phyloP scores from a whole-genome alignment of 352 stramenopile species.

The Phytophthora boehmeriae region DNA sequence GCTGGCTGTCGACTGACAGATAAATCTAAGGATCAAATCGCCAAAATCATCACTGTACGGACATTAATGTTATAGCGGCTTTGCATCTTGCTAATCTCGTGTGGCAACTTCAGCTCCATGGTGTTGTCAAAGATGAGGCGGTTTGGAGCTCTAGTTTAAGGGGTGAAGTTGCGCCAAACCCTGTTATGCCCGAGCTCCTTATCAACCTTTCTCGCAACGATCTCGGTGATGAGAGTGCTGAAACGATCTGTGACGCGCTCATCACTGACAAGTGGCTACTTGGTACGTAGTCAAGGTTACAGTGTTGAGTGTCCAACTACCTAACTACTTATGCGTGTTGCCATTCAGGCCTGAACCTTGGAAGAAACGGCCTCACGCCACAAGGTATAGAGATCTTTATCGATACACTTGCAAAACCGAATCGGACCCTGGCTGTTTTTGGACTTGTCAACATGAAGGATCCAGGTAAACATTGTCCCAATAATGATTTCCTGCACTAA shows the following conservation, averaged over 20 bases:
- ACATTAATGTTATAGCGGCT: not conserved
- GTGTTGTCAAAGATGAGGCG: constrained; percentile 52
- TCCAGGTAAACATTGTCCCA: constrained; percentile 15
- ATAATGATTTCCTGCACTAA: not conserved
- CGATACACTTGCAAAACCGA: constrained; percentile 47
- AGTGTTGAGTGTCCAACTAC: not conserved
- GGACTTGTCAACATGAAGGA: constrained; percentile 38
- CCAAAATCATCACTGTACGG: constrained; percentile 64
- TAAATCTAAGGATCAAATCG: constrained; percentile 51
- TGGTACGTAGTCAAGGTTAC: constrained; percentile 21
- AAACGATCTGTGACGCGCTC: constrained; percentile 54
- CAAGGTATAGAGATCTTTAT: constrained; percentile 32
- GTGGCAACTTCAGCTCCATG: constrained; percentile 44
- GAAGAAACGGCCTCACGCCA: constrained; percentile 43
- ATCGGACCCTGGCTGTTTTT: constrained; percentile 54
- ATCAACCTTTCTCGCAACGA: constrained; percentile 58
- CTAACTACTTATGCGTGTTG: not conserved
- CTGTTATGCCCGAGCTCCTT: constrained; percentile 32
- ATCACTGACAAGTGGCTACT: constrained; percentile 75
- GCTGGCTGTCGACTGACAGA: constrained; percentile 53
- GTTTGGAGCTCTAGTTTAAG: constrained; percentile 67
- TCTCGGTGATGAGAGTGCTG: constrained; percentile 43
- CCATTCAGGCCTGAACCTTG: constrained; percentile 50
- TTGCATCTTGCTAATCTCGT: not conserved
- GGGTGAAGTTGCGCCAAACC: constrained; percentile 24